These are phyloP conservation scores for Saksenaea vasiformis DNA, from an alignment of 371 early-diverging fungal species.

Conservation along the genomic window DNA sequence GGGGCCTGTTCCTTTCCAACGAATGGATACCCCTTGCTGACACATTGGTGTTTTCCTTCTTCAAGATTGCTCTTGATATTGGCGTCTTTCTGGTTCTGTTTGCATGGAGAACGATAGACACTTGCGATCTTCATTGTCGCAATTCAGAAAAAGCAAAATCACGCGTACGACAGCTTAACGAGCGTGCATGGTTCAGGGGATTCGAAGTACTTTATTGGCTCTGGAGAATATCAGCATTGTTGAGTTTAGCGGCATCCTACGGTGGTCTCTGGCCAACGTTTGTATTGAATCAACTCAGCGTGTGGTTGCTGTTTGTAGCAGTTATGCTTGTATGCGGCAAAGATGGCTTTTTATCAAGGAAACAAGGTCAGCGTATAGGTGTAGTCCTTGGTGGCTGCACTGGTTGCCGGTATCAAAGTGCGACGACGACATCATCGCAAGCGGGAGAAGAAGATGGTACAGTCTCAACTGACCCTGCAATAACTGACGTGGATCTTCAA, in stretches of 20 bases:
- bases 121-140: conserved; percentile 13
- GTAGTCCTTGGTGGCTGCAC: neutral
- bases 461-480: too few species aligned
- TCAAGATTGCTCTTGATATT: conserved; percentile 45
- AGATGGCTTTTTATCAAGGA: conserved; percentile 21
- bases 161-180: conserved; percentile 16
- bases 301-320: conserved; percentile 38
- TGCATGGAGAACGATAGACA: conserved; percentile 27
- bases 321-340: conserved; percentile 21
- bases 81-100: conserved; percentile 45
- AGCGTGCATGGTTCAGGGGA: conserved; percentile 34
- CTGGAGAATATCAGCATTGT: conserved; percentile 41
- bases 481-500: too few species aligned
- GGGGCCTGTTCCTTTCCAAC: conserved; percentile 52
- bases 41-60: conserved; percentile 71
- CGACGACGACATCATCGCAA: too few species aligned
- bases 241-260: conserved; percentile 38
- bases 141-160: conserved; percentile 2
- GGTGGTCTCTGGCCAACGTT: conserved; percentile 44
- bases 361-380: neutral
- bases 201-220: conserved; percentile 37
- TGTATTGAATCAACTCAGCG: conserved; percentile 23
- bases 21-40: conserved; percentile 82
- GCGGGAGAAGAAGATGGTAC: too few species aligned
- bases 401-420: neutral